These are phyloP conservation scores for Trichophaea hybrida DNA, from an alignment of 2,329 filamentous ascomycete species.

Conservation along the genomic window DNA sequence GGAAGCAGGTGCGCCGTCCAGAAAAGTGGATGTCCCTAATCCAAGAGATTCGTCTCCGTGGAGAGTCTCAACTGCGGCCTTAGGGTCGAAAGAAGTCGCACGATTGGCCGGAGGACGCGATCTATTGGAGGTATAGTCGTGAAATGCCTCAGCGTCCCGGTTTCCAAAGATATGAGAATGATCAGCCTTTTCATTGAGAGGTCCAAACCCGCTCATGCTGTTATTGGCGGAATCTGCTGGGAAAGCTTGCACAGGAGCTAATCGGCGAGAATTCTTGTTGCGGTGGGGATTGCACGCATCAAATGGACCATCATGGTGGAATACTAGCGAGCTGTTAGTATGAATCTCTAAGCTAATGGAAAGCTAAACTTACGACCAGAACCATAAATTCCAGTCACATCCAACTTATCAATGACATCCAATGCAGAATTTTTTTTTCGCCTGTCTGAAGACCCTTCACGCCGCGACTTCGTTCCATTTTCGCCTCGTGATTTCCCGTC, in stretches of 20 bases:
- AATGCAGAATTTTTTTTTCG: slow-evolving; percentile 36
- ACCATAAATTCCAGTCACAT: slow-evolving; percentile 91
- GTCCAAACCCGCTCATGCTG: slow-evolving; percentile 72
- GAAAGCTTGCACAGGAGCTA: slow-evolving; percentile 92
- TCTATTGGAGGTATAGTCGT: slow-evolving; percentile 52
- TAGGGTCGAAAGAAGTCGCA: slow-evolving; percentile 48
- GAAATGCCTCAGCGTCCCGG: slow-evolving; percentile 68
- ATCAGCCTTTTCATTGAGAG: slow-evolving; percentile 66
- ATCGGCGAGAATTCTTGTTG: slow-evolving; percentile 67
- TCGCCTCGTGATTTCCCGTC: slow-evolving; percentile 27
- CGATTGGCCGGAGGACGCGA: slow-evolving; percentile 27
- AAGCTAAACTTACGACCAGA: slow-evolving; percentile 56
- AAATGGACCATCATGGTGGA: slow-evolving; percentile 95
- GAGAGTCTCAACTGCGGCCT: slow-evolving; percentile 51
- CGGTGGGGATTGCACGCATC: slow-evolving; percentile 91
- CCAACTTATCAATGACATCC: slow-evolving; percentile 91
- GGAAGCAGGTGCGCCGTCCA: slow-evolving; percentile 84
- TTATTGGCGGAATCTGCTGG: slow-evolving; percentile 88
- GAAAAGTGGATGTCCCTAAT: slow-evolving; percentile 83
- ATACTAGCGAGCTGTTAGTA: slow-evolving; percentile 44
- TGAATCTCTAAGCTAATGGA: neutral
- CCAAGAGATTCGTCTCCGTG: slow-evolving; percentile 75
- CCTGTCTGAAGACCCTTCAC: neutral
- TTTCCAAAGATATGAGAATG: slow-evolving; percentile 73
- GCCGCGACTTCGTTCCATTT: neutral